Evolutionary conservation across 805 yeast species (phyloP).

Genomic region (Barnettozyma pratensis): DNA sequence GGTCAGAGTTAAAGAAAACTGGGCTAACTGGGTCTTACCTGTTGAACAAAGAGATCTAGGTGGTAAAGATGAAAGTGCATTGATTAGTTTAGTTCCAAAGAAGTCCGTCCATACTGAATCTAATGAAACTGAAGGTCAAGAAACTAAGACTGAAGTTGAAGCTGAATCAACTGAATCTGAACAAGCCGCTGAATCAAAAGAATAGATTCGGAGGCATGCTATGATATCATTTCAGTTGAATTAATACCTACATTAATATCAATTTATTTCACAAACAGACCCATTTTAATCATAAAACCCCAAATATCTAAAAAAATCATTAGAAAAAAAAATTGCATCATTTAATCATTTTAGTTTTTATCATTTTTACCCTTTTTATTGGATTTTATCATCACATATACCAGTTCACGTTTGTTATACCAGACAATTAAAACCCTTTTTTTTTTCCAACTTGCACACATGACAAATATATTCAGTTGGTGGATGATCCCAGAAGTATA

Average conservation of each 20-base stretch:
- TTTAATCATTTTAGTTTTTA: no score
- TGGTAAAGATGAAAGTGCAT: constrained; percentile 39
- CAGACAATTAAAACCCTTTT: no score
- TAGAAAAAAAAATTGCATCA: not conserved
- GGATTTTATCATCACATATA: no score
- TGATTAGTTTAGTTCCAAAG: constrained; percentile 17
- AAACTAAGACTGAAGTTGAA: not conserved
- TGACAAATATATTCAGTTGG: no score
- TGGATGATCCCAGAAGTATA: no score
- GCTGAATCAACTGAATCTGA: not conserved
- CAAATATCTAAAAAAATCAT: constrained; percentile 9
- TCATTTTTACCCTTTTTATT: no score
- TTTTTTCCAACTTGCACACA: no score
- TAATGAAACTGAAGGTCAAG: constrained; percentile 12
- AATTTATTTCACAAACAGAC: no score
- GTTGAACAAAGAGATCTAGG: constrained; percentile 39
- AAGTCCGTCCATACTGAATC: constrained; percentile 3
- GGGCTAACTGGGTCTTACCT: constrained; percentile 68
- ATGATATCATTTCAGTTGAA: no score
- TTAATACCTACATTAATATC: no score
- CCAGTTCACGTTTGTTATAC: no score
- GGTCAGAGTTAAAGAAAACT: constrained; percentile 55
- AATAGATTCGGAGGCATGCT: no score
- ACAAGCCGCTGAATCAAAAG: not conserved
- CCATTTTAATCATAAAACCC: constrained; percentile 5